phyloP scores from a whole-genome alignment of 495 filamentous ascomycete genomes.

The Tuber borchii region DNA sequence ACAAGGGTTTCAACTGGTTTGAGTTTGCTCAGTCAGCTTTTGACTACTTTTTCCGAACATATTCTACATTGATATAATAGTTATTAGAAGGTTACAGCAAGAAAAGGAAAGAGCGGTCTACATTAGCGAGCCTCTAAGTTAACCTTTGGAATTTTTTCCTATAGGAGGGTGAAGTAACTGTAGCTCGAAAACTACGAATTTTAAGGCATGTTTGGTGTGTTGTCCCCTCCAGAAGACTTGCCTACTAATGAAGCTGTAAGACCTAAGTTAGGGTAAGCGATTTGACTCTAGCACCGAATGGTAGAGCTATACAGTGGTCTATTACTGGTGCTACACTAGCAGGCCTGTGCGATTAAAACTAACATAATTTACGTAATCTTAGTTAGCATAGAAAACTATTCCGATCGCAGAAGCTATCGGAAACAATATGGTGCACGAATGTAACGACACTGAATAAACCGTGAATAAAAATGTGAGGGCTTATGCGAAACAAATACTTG shows the following conservation, averaged over 20 bases:
- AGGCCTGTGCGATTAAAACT: neutral
- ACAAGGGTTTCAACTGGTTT: too few species aligned
- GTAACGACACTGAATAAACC: neutral
- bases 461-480: neutral
- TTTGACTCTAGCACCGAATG: neutral
- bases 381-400: neutral
- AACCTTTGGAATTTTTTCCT: neutral
- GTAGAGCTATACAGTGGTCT: neutral
- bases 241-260: neutral
- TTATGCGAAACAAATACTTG: neutral
- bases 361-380: neutral
- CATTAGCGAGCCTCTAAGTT: neutral
- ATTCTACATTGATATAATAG: neutral
- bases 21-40: too few species aligned
- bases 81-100: neutral
- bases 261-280: neutral
- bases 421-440: neutral
- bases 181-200: too few species aligned
- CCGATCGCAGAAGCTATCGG: neutral
- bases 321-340: neutral
- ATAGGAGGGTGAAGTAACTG: neutral
- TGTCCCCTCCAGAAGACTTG: neutral
- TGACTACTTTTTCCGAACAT: too few species aligned
- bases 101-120: neutral
- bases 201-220: neutral